These are phyloP conservation scores for Paramarasmius palmivorus DNA, from an alignment of 1,284 basidiomycete species.

Conservation along the genomic window DNA sequence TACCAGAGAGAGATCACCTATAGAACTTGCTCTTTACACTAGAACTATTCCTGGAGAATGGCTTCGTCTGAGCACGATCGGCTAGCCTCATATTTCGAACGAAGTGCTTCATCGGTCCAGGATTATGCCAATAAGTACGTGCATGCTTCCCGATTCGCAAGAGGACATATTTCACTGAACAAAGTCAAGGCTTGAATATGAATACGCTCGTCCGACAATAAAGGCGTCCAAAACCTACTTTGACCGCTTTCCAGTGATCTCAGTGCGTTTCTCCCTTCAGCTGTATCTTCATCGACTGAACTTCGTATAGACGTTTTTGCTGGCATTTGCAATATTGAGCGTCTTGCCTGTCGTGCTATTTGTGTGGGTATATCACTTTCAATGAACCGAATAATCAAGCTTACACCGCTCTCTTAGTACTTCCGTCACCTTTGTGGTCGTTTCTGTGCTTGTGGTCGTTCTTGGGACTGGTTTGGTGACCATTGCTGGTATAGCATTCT, in stretches of 20 bases:
- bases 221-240: slow-evolving; percentile 27
- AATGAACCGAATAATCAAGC: background rate
- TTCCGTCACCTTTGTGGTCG: slow-evolving; percentile 25
- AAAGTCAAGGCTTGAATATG: slow-evolving; percentile 32
- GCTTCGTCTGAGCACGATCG: background rate
- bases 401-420: slow-evolving; percentile 16
- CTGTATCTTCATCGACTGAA: background rate
- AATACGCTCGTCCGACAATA: slow-evolving; percentile 31
- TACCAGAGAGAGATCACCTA: too few relatives aligned
- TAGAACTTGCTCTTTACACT: too few relatives aligned
- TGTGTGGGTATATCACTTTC: slow-evolving; percentile 24
- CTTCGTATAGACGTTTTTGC: slow-evolving; percentile 28
- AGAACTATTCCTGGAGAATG: background rate
- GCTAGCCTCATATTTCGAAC: slow-evolving; percentile 16
- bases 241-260: slow-evolving; percentile 30
- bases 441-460: slow-evolving; percentile 19
- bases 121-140: slow-evolving; percentile 25
- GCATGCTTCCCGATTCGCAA: slow-evolving; percentile 1
- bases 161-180: background rate
- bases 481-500: slow-evolving; percentile 17
- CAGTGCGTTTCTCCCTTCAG: slow-evolving; percentile 22
- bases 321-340: slow-evolving; percentile 30
- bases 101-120: slow-evolving; percentile 31
- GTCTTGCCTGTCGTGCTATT: slow-evolving; percentile 30
- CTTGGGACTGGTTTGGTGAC: slow-evolving; percentile 6